Conservation (phyloP, 352 stramenopile species). For the Phytophthora tubulina region DNA sequence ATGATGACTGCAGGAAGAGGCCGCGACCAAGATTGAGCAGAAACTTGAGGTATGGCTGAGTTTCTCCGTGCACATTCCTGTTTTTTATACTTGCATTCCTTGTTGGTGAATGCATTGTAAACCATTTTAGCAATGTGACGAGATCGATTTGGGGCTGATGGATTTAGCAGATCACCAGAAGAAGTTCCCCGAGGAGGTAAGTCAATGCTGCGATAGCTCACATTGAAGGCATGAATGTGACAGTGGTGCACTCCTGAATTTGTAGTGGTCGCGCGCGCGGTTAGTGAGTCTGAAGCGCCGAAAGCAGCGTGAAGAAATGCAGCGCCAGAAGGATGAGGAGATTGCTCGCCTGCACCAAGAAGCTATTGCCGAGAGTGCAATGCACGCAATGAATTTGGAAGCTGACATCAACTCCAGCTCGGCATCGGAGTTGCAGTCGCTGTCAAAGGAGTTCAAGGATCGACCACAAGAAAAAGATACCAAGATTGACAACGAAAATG, state of each 20-base stretch:
- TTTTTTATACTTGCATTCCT: slow-evolving; percentile 2
- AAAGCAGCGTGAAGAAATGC: slow-evolving; percentile 68
- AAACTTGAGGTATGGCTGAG: slow-evolving; percentile 68
- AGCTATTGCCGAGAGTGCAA: slow-evolving; percentile 75
- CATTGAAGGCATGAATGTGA: too few species aligned
- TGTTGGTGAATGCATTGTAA: slow-evolving; percentile 12
- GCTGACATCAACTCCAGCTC: slow-evolving; percentile 65
- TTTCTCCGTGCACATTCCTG: background rate
- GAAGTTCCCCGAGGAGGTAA: slow-evolving; percentile 76
- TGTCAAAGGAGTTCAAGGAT: slow-evolving; percentile 69
- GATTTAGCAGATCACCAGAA: slow-evolving; percentile 77
- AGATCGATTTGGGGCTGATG: slow-evolving; percentile 82
- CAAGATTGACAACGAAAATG: slow-evolving; percentile 69
- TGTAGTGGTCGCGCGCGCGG: slow-evolving; percentile 70
- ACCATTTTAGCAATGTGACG: slow-evolving; percentile 73
- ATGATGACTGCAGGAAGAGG: slow-evolving; percentile 51
- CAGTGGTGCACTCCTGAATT: background rate
- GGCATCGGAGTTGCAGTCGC: slow-evolving; percentile 60
- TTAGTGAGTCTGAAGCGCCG: slow-evolving; percentile 61
- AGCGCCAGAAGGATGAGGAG: slow-evolving; percentile 74
- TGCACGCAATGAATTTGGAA: slow-evolving; percentile 78
- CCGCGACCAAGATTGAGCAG: slow-evolving; percentile 70
- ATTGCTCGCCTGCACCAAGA: slow-evolving; percentile 75
- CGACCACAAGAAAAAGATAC: slow-evolving; percentile 64
- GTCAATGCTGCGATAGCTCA: background rate